Percentiles rank a stretch among this genome's conserved stretches.
phyloP scores from a whole-genome alignment of 345 rosid genomes.

The Eucalyptus rudis region DNA sequence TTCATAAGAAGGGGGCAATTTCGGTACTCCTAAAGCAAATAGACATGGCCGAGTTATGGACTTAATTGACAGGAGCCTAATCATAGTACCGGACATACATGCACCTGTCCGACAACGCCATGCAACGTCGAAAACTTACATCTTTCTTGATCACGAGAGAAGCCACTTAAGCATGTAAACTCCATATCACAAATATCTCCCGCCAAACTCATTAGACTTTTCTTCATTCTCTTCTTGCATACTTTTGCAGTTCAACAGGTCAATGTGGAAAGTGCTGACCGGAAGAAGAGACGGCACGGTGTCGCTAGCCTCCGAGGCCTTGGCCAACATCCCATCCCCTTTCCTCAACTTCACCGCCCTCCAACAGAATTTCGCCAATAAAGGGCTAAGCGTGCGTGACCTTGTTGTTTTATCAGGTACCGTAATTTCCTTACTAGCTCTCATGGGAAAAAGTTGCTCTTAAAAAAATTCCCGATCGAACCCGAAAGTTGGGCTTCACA shows the following conservation, averaged over 20 bases:
- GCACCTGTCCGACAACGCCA: background rate
- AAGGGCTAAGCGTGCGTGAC: constrained; percentile 23
- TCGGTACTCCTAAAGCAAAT: background rate
- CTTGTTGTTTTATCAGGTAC: constrained; percentile 41
- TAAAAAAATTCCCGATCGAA: background rate
- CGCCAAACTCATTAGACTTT: background rate
- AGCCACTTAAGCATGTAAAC: background rate
- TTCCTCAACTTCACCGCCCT: constrained; percentile 11
- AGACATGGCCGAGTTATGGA: background rate
- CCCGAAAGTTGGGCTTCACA: background rate
- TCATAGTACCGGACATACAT: background rate
- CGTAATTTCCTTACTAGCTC: background rate
- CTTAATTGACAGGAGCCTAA: background rate
- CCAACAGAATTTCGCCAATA: constrained; percentile 8
- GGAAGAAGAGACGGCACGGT: constrained; percentile 37
- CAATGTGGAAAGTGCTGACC: constrained; percentile 24
- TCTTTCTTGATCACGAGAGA: background rate
- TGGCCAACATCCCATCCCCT: constrained; percentile 12
- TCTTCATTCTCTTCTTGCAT: background rate
- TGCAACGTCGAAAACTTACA: background rate
- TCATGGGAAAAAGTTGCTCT: background rate
- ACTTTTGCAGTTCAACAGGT: constrained; percentile 10
- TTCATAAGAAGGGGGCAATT: background rate
- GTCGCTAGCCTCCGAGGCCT: constrained; percentile 12
- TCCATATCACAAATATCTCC: background rate